Evolutionary conservation across 768 basidiomycete species (phyloP), one percentile per base, ranked within the genome.

Genomic region (Asterophora parasitica): DNA sequence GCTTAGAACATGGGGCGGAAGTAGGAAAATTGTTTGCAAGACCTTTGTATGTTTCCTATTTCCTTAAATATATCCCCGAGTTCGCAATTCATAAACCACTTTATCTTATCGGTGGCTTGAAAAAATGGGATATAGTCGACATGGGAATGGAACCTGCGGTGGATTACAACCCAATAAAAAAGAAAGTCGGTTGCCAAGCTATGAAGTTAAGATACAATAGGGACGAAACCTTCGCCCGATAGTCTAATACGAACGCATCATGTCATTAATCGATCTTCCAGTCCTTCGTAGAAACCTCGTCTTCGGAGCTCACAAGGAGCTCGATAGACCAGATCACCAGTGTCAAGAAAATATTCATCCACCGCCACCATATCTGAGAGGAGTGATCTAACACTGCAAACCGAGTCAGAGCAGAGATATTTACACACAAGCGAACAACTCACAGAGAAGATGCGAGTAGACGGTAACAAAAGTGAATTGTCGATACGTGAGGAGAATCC

Each of bases 351-450:
- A 92, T 83, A 60, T 89, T 88, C 72, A 85, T 83, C 89, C 90
- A 92, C 52, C 90, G 78, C 86, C 90, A 92, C 90, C 90, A 92
- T 41, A 91, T 80, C 60, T 92, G 90, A n/a, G 88, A 88, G 15
- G 89, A 86, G 59, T 88, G 85, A 58, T 92, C 90, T 44, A 92
- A 71, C 37, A 92, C 90, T 91, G 44, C 4, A 38, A 56, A 37
- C 10, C 19, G n/a, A 9, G 46, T 52, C 26, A 38, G 27, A 42
- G 23, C 19, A 12, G 12, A 23, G 20, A 31, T 9, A 33, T 6
- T 3, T 23, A 36, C 8, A 13, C 17, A 16, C 34, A 30, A 27
- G 15, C 46, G n/a, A 38, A 10, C 41, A 4, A 76, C 88, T 60
- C 58, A 92, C 90, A 71, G 13, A 93, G 74, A 4, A 93, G 70